Evolutionary conservation across 371 early-diverging fungal genomes (phyloP).

Genomic region (Mortierella sp.): DNA sequence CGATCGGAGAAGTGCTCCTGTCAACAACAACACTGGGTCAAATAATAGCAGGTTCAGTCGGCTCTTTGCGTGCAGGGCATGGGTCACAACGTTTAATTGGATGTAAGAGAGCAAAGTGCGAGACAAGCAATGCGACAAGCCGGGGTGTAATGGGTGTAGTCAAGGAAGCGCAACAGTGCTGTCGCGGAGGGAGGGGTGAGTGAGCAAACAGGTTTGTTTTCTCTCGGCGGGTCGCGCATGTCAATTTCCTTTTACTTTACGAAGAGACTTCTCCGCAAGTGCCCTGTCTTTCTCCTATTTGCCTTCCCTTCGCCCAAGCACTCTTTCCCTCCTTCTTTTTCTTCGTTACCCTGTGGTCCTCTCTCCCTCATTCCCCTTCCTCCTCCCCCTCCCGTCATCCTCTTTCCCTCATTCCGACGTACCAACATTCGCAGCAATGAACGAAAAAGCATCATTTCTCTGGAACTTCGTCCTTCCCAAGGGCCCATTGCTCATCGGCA

Average conservation of each 20-base stretch:
- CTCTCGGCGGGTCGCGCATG: not conserved
- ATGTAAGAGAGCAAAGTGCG: not conserved
- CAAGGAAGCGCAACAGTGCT: not conserved
- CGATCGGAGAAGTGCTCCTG: not conserved
- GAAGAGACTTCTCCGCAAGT: not conserved
- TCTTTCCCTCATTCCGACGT: not conserved
- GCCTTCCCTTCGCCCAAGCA: too few species aligned
- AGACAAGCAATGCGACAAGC: not conserved
- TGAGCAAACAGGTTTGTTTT: not conserved
- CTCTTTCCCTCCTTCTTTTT: too few species aligned
- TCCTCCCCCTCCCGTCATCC: not conserved
- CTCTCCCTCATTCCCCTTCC: not conserved
- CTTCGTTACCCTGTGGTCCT: slow-evolving; percentile 18
- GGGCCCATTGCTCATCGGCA: slow-evolving; percentile 39
- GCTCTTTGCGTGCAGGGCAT: not conserved
- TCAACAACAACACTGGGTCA: not conserved
- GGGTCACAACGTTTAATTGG: not conserved
- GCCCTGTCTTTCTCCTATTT: not conserved
- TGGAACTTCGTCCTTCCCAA: slow-evolving; percentile 46
- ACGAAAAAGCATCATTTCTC: slow-evolving; percentile 32
- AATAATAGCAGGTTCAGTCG: not conserved
- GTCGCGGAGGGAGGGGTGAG: not conserved
- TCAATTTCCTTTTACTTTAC: not conserved
- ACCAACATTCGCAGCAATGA: slow-evolving; percentile 5
- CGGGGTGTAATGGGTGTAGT: not conserved